Evolutionary conservation across 2,329 filamentous ascomycete genomes (phyloP), one percentile per base, ranked within the genome.

Genomic region (Tolypocladium cylindrosporum): DNA sequence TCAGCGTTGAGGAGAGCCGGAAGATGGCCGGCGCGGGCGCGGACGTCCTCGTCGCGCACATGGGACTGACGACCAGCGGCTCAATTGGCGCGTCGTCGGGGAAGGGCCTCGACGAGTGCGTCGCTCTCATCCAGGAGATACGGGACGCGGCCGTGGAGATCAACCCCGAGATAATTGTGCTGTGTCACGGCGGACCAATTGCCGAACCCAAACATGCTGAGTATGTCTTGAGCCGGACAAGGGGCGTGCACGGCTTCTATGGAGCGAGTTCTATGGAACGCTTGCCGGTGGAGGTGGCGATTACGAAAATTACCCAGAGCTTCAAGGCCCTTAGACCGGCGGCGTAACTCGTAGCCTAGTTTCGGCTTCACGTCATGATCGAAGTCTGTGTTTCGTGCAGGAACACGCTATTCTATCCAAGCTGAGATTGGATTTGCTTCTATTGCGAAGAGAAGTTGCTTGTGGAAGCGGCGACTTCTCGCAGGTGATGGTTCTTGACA

Each of bases 101-200:
- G 5, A 82, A 83, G 70, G 79, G 72, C 16, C 71, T 89, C 19
- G 85, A 89, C 42, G 82, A 88, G n/a, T 83, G 82, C 61, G 83
- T 88, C 2, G 66, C 69, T 58, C 68, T 82, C 53, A 78, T 89
- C 5, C 84, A 88, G 71, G 77, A 79, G 36, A 88, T 89, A 64
- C 74, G 80, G 24, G 83, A 88, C 67, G 82, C 80, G 0, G 85
- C 83, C 0, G 74, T 75, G 0, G 68, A 71, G 55, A 75, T 87
- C 52, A 82, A 81, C 10, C 67, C 73, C 0, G 81, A 87, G 14
- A 73, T 88, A 13, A 82, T 89, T 55, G 80, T 89, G 21, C 67
- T 89, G n/a, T 88, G 86, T 61, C 86, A 89, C 66, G 87, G 86
- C 0, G 86, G 86, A 0, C 86, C 86, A 0, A 86, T 90, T 61